Conservation (phyloP, 331 rosid genomes). For the Arachis monticola region DNA sequence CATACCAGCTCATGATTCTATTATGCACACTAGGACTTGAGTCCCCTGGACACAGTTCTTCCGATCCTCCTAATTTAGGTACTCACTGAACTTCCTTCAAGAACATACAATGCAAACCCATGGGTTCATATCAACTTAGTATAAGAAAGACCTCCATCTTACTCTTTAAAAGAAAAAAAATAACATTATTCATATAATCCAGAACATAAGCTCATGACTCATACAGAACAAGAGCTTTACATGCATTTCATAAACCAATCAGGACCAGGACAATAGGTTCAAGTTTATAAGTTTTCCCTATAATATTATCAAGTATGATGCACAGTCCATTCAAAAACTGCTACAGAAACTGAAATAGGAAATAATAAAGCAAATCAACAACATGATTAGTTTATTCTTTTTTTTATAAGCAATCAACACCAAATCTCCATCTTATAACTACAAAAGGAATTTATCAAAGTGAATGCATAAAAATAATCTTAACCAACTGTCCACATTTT, state of each 20-base stretch:
- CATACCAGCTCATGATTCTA: too few species aligned
- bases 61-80: too few species aligned
- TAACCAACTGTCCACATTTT: background rate
- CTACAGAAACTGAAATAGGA: slow-evolving; percentile 1
- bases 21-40: too few species aligned
- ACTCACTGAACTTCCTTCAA: too few species aligned
- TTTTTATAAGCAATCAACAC: background rate
- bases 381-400: slow-evolving; percentile 3
- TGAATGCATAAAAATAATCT: slow-evolving; percentile 5
- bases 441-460: background rate
- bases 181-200: background rate
- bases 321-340: slow-evolving; percentile 4
- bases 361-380: slow-evolving; percentile 4
- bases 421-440: background rate
- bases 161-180: background rate
- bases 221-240: background rate
- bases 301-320: background rate
- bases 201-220: slow-evolving; percentile 7
- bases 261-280: background rate
- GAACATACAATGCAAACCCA: too few species aligned
- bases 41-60: too few species aligned
- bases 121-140: too few species aligned
- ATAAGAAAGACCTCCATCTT: background rate
- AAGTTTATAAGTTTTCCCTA: background rate
- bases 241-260: slow-evolving; percentile 16